These are phyloP conservation scores for Linanthus parryae DNA, from an alignment of 148 eudicot species.

Conservation along the genomic window DNA sequence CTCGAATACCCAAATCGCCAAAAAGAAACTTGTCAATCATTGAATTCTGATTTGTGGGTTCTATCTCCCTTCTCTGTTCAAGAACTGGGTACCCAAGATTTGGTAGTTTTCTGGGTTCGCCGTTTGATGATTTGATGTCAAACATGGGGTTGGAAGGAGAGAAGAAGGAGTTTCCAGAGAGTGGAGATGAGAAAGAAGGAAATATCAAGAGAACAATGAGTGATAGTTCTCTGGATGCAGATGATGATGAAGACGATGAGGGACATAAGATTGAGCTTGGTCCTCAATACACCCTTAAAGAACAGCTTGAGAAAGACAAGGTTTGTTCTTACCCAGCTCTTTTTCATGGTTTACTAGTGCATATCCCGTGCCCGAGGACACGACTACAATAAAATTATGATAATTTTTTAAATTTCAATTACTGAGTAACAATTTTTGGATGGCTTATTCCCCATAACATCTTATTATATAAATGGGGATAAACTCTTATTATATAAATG, in stretches of 20 bases:
- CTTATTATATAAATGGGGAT: no score
- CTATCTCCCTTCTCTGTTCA: not conserved
- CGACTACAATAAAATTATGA: no score
- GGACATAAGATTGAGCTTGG: constrained; percentile 44
- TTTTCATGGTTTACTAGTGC: no score
- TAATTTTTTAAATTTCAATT: no score
- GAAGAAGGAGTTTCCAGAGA: constrained; percentile 23
- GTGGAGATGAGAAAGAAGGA: constrained; percentile 21
- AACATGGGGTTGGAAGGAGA: constrained; percentile 51
- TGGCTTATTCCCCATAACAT: no score
- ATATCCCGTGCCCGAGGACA: no score
- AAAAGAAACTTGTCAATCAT: not conserved
- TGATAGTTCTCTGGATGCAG: constrained; percentile 42
- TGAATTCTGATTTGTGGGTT: constrained; percentile 7
- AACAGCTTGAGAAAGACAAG: constrained; percentile 81
- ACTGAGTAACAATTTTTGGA: no score
- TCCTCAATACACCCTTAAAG: constrained; percentile 59
- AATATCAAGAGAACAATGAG: constrained; percentile 30
- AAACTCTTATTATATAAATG: no score
- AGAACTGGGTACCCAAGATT: not conserved
- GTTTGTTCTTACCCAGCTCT: constrained; percentile 30
- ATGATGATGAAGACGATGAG: constrained; percentile 56
- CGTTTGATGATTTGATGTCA: constrained; percentile 25
- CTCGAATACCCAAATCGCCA: no score
- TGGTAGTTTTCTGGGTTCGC: constrained; percentile 1